A percentile compares a stretch with the other conserved stretches of the same genome.
Conservation (phyloP, 306 rosid genomes). For the Hippophae tibetana region DNA sequence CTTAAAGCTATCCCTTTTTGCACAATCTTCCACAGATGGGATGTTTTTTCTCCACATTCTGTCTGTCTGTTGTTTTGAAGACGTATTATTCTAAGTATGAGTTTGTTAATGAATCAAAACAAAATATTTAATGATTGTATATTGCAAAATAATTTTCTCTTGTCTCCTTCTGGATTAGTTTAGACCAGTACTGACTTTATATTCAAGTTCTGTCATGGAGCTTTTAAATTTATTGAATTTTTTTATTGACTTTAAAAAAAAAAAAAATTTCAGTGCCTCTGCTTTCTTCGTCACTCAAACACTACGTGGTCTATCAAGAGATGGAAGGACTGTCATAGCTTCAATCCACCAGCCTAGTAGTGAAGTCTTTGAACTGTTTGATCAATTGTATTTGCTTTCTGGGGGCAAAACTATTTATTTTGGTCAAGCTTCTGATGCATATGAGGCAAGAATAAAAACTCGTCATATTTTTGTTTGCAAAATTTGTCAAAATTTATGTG, state of each 20-base stretch:
- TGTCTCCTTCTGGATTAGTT: not conserved
- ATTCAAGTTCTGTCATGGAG: not conserved
- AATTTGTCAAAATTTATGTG: not conserved
- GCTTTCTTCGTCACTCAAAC: slow-evolving; percentile 97
- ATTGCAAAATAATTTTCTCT: not conserved
- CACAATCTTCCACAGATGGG: not conserved
- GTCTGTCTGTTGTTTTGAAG: not conserved
- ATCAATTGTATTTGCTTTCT: slow-evolving; percentile 80
- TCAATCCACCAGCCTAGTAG: slow-evolving; percentile 98
- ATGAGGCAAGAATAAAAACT: slow-evolving; percentile 39
- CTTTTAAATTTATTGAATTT: slow-evolving; percentile 2
- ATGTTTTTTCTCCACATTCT: not conserved
- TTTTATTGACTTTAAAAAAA: not conserved
- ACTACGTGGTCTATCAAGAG: slow-evolving; percentile 70
- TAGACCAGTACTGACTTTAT: not conserved
- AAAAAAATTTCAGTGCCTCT: slow-evolving; percentile 58
- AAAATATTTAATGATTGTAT: not conserved
- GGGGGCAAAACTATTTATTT: slow-evolving; percentile 92
- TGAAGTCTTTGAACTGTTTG: slow-evolving; percentile 94
- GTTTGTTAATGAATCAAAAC: not conserved
- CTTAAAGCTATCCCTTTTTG: not conserved
- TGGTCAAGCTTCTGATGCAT: slow-evolving; percentile 87
- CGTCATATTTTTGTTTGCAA: not conserved
- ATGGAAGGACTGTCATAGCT: slow-evolving; percentile 90
- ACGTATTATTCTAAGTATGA: not conserved